Evolutionary conservation across 2,329 filamentous ascomycete species (phyloP), one percentile per base, ranked within the genome.

Genomic region (Penicillium sp.): DNA sequence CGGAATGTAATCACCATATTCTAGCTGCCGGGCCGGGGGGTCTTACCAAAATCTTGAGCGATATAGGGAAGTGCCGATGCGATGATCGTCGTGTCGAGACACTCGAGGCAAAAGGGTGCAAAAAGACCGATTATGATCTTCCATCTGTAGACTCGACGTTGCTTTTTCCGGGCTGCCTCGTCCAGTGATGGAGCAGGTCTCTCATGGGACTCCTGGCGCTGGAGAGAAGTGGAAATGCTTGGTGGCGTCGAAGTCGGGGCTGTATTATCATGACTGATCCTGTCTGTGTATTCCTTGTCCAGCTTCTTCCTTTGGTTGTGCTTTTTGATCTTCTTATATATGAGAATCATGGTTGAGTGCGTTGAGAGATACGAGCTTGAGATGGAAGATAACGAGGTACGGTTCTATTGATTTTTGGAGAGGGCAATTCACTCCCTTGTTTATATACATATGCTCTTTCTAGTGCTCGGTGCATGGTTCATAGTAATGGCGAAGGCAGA

Each of bases 1-100:
- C 18, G 18, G 18, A 18, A 18, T 18, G 18, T 2, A 3, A 18
- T 18, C 18, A 18, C 18, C 18, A 18, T 18, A 18, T 18, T 18
- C 18, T 18, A 18, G 18, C 32, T 18, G 7, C 13, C 2, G 28
- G 26, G 12, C 11, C 7, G 12, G 11, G 4, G 9, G 2, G 4
- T 41, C 73, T 47, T 64, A 82, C 79, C 65, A 63, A 86, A 86
- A 59, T 86, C 79, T 0, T 76, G 72, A 3, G 83, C 83, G 41
- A 87, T 86, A 53, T 76, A 80, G 0, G 80, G 78, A 13, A 82
- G 65, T 0, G 80, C 80, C 9, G 78, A 78, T 2, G 81, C 79
- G 9, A 83, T 72, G 36, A 86, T 83, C 0, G 83, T 86, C 1
- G 79, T 70, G 60, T 87, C 83, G 1, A 86, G 71, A 3, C 80